Base-by-base conservation (phyloP, 805 yeast species). In the Kodamaea laetipori region DNA sequence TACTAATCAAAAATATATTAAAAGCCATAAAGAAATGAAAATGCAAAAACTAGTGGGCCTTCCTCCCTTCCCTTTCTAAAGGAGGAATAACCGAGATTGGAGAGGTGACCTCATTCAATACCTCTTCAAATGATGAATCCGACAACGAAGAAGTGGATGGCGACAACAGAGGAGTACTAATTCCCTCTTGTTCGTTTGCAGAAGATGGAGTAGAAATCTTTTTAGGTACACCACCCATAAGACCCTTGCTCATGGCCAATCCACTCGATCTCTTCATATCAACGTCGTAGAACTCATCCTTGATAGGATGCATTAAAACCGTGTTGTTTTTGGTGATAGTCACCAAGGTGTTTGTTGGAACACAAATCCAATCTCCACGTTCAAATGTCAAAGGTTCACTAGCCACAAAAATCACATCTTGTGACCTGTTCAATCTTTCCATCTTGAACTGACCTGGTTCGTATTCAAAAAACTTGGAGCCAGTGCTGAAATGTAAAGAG, bases 301-400 rank as follows among this genome's bases (percentile, higher is more conserved):
- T 69, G 32, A 94, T 86, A 1, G 99, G 99, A 60, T 90, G 96
- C 67, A 94, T 68, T 37, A 94, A 69, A 3, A 94, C 94, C 1
- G 95, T 88, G 61, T 90, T 96, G 44, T 63, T 64, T 44, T 81
- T 82, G 50, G 81, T 82, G 46, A 94, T 81, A 0, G 96, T 86
- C 11, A 94, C 63, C 1, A 84, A 70, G 3, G 97, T 86, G 61
- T 94, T 94, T 1, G 98, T 86, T 2, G 98, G 98, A 0, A 94
- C 95, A 3, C 97, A 84, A 40, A 92, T 86, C 99, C 99, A 94
- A 65, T 94, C 99, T 30, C 90, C 92, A 44, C 99, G 71, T 67
- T 94, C 98, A 63, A 94, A 94, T 0, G 99, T 94, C 45, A 94
- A 73, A 0, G 99, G 99, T 60, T 94, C 99, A 12, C 95, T 85